Percentiles rank a stretch among this genome's conserved stretches.
phyloP scores from a whole-genome alignment of 2,329 filamentous ascomycete species.

The Rugonectria rugulosa region DNA sequence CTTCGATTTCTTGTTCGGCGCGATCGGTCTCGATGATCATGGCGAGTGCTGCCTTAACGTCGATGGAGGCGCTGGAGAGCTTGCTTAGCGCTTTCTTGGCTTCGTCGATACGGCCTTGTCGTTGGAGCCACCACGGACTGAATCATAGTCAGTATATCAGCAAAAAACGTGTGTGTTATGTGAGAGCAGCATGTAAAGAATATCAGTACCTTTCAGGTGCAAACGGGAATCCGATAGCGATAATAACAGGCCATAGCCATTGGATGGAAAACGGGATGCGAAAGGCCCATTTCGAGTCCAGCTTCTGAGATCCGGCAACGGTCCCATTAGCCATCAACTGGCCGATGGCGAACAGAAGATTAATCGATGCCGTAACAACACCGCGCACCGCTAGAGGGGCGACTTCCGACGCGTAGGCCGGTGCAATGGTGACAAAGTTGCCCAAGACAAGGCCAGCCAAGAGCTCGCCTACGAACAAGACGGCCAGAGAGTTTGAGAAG shows the following conservation, averaged over 20 bases:
- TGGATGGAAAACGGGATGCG: conserved; percentile 38
- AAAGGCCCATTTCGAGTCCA: conserved; percentile 30
- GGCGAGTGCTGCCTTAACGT: background rate
- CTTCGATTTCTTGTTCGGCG: background rate
- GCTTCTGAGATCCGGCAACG: conserved; percentile 40
- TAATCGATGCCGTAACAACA: conserved; percentile 42
- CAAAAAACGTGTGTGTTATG: background rate
- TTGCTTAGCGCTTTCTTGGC: conserved; percentile 28
- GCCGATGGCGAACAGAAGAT: background rate
- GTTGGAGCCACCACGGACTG: conserved; percentile 52
- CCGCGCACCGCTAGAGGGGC: conserved; percentile 42
- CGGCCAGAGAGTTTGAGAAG: conserved; percentile 43
- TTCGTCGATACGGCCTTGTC: conserved; percentile 42
- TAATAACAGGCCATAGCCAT: conserved; percentile 32
- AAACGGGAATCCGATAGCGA: background rate
- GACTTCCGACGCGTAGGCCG: conserved; percentile 52
- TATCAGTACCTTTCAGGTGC: background rate
- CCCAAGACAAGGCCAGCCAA: conserved; percentile 51
- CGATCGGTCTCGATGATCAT: conserved; percentile 20
- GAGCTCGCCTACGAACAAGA: conserved; percentile 52
- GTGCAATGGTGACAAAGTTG: conserved; percentile 48
- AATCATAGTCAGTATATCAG: conserved; percentile 46
- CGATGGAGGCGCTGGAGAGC: background rate
- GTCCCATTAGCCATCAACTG: background rate
- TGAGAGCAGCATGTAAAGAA: background rate